phyloP scores from a whole-genome alignment of 106 monocot species.

The Agapanthus africanus region DNA sequence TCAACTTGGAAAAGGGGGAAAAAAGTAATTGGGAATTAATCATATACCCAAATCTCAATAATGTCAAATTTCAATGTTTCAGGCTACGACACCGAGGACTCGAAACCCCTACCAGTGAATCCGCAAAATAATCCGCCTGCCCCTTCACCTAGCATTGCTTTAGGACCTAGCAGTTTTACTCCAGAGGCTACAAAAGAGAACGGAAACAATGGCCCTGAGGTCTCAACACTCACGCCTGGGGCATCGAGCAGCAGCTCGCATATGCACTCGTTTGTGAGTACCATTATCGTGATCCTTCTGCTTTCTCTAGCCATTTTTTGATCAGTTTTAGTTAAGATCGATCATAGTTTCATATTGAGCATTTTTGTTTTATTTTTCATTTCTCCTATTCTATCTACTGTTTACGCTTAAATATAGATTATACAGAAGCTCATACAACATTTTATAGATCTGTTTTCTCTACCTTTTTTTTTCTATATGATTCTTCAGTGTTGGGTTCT shows the following conservation, averaged over 20 bases:
- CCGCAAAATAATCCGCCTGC: conserved; percentile 17
- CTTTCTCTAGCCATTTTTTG: too few species aligned
- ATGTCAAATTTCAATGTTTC: not conserved
- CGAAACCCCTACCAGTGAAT: conserved; percentile 38
- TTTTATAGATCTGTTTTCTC: too few species aligned
- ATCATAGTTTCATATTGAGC: too few species aligned
- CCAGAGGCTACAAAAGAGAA: conserved; percentile 37
- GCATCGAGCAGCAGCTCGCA: conserved; percentile 4
- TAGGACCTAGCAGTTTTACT: conserved; percentile 26
- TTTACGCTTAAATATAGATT: too few species aligned
- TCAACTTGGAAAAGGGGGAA: not conserved
- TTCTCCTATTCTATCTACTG: too few species aligned
- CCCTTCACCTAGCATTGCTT: conserved; percentile 18
- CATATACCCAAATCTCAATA: not conserved
- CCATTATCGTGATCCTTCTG: conserved; percentile 4
- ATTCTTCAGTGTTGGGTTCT: too few species aligned
- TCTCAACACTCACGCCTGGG: conserved; percentile 18
- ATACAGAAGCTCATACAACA: too few species aligned
- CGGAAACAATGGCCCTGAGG: conserved; percentile 22
- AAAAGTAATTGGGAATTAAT: not conserved
- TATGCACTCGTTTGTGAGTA: conserved; percentile 7
- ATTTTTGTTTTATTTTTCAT: too few species aligned
- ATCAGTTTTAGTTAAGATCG: too few species aligned
- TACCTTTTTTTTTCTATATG: too few species aligned
- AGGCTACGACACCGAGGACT: conserved; percentile 49